Base-by-base conservation (phyloP, 768 basidiomycete species). In the Mycena rosella region DNA sequence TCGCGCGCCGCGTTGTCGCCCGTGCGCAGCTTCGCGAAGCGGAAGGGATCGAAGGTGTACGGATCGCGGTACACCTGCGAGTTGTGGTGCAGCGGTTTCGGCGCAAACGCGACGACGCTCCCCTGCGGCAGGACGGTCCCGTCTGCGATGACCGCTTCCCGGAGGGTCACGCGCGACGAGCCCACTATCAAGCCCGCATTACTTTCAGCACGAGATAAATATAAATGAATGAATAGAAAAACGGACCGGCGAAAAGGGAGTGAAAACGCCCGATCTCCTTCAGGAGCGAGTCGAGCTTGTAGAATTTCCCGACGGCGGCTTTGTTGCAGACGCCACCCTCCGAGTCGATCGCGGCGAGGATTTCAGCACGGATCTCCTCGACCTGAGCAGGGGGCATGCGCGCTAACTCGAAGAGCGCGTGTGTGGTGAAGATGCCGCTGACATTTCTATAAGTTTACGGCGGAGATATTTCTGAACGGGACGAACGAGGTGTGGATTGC, bases 401-500 rank as follows among this genome's bases (percentile, higher is more conserved):
- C 14, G 72, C 62, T 22, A 71, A 20, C 27, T 73, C 67, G 48
- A 73, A 72, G 15, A 73, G 67, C 11, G 70, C 55, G 49, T 73
- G 72, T n/a, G 72, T 63, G 30, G 63, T 42, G 32, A 69, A 73
- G 40, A 73, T 71, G 14, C 42, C 59, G 24, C 71, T 72, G 40
- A 29, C 38, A 38, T 17, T 15, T 15, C 0, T 15, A n/a, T 44
- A 15, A 57, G 42, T 30, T 30, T 30, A n/a, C 27, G 5, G 29
- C 24, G 8, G 24, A 9, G 29, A 8, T 24, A n/a, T 44, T 22
- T 13, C 30, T 52, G 3, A 20, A 53, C 51, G 8, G 24, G 26
- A 66, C 70, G 22, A 17, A 69, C 70, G 63, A 67, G 13, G 72
- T 73, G 54, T 72, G 72, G 20, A 70, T 72, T 42, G 69, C 38